Percentiles rank a stretch among this genome's conserved stretches.
These are phyloP conservation scores for Diatrype stigma DNA, from an alignment of 2,329 filamentous ascomycete species.

Conservation along the genomic window DNA sequence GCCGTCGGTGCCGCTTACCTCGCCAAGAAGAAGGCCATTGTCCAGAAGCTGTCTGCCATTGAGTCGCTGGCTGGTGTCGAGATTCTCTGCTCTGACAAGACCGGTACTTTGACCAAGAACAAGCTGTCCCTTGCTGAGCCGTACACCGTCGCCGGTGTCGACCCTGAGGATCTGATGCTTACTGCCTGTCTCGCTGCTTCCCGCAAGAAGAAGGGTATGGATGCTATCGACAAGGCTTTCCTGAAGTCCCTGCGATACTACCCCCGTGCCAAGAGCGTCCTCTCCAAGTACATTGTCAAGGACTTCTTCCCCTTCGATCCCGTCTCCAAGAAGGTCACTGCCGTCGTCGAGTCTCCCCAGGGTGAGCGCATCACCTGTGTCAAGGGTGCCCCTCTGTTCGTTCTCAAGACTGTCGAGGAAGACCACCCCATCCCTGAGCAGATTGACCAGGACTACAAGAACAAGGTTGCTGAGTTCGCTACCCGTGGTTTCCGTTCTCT, in stretches of 20 bases:
- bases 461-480: slow-evolving; percentile 87
- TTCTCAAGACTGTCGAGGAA: slow-evolving; percentile 82
- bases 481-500: slow-evolving; percentile 92
- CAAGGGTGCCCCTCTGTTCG: slow-evolving; percentile 85
- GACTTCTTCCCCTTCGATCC: slow-evolving; percentile 88
- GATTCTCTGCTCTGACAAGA: slow-evolving; percentile 94
- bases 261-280: slow-evolving; percentile 73
- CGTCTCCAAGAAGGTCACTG: slow-evolving; percentile 88
- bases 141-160: slow-evolving; percentile 76
- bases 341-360: slow-evolving; percentile 75
- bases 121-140: slow-evolving; percentile 85
- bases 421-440: slow-evolving; percentile 75
- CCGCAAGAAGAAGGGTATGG: slow-evolving; percentile 93
- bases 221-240: slow-evolving; percentile 93
- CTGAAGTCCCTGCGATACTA: slow-evolving; percentile 80
- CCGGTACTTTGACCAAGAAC: slow-evolving; percentile 90
- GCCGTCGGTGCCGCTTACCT: slow-evolving; percentile 88
- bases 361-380: slow-evolving; percentile 84
- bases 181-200: slow-evolving; percentile 86
- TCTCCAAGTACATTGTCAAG: slow-evolving; percentile 79
- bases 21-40: slow-evolving; percentile 88
- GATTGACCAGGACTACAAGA: slow-evolving; percentile 81
- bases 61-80: slow-evolving; percentile 90
- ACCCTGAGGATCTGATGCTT: slow-evolving; percentile 84
- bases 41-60: slow-evolving; percentile 88